These are phyloP conservation scores for Chlamydomonas reinhardtii DNA, from an alignment of 163 green algal genomes.

Conservation along the genomic window DNA sequence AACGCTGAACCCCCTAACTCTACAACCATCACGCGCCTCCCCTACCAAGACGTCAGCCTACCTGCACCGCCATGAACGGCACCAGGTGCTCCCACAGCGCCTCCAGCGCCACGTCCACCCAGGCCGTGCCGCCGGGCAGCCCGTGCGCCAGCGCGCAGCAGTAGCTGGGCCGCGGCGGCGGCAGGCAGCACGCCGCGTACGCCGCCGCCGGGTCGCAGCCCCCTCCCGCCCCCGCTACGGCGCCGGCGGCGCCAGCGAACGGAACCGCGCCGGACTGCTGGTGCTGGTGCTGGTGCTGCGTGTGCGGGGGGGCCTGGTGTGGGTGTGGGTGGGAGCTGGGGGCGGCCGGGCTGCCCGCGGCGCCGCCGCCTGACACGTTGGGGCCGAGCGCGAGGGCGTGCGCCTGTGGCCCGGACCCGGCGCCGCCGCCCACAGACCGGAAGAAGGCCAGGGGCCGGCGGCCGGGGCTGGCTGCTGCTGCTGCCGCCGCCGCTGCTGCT, in stretches of 20 bases:
- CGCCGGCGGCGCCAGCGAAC: no score
- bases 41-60: no score
- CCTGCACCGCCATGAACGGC: constrained; percentile 34
- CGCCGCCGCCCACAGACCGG: not conserved
- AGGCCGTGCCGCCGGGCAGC: constrained; percentile 49
- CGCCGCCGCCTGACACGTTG: not conserved
- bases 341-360: not conserved
- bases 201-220: not conserved
- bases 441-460: constrained; percentile 8
- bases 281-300: not conserved
- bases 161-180: constrained; percentile 46
- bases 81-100: constrained; percentile 50
- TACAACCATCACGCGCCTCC: no score
- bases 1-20: no score
- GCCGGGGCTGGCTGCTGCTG: not conserved
- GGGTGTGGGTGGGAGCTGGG: not conserved
- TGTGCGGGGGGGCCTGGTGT: not conserved
- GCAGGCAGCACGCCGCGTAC: not conserved
- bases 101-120: constrained; percentile 48
- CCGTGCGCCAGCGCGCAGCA: constrained; percentile 49
- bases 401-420: not conserved
- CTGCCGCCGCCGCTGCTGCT: not conserved
- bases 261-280: no score
- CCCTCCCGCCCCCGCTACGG: not conserved
- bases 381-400: not conserved